A percentile compares a stretch with the other conserved stretches of the same genome.
Conservation (phyloP, 106 monocot genomes). For the Dendrobium chrysotoxum region DNA sequence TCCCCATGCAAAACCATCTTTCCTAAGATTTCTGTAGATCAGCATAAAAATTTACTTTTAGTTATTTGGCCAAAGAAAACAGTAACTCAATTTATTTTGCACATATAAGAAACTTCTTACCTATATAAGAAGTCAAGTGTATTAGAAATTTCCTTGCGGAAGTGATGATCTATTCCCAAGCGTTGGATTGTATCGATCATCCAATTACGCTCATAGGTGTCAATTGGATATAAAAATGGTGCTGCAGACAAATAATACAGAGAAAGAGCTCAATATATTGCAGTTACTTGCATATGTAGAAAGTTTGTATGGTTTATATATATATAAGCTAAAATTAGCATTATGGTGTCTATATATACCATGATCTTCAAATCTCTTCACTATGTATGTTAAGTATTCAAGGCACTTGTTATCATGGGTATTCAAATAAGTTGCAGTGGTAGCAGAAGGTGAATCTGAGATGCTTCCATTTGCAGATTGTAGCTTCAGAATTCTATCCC, state of each 20-base stretch:
- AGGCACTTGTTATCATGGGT: constrained; percentile 5
- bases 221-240: constrained; percentile 22
- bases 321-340: neutral
- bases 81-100: neutral
- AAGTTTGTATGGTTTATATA: too few relatives aligned
- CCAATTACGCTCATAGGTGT: constrained; percentile 29
- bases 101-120: neutral
- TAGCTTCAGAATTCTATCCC: constrained; percentile 13
- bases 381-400: constrained; percentile 7
- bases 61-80: neutral
- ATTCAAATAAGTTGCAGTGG: constrained; percentile 11
- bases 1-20: constrained; percentile 24
- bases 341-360: neutral
- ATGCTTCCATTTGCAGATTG: constrained; percentile 7
- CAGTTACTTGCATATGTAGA: neutral
- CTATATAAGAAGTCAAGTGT: constrained; percentile 22
- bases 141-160: constrained; percentile 22
- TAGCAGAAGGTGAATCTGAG: constrained; percentile 5
- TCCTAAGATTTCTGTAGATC: constrained; percentile 12
- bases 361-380: constrained; percentile 9
- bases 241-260: neutral
- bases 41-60: neutral
- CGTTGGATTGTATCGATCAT: constrained; percentile 25
- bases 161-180: constrained; percentile 29
- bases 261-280: too few relatives aligned